These are phyloP conservation scores for Stephanodiscus triporus DNA, from an alignment of 108 stramenopile species.

Conservation along the genomic window DNA sequence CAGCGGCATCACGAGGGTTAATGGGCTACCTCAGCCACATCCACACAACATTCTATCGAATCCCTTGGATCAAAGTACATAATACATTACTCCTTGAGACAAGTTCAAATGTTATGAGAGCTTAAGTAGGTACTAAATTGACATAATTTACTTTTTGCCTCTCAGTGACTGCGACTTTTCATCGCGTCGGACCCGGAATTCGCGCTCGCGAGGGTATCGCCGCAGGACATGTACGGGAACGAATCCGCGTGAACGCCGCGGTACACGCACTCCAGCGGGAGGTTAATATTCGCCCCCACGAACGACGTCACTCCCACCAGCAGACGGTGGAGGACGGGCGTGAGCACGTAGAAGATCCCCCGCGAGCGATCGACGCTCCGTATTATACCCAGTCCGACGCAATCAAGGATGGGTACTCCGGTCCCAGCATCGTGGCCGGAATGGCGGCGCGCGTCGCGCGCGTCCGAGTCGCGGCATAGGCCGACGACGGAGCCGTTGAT, in stretches of 20 bases:
- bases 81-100: too few species aligned
- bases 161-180: background rate
- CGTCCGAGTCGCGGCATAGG: conserved; percentile 51
- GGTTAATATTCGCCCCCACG: conserved; percentile 55
- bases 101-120: too few species aligned
- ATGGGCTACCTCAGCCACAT: too few species aligned
- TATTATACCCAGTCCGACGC: conserved; percentile 78
- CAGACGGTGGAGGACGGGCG: conserved; percentile 58
- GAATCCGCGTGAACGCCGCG: conserved; percentile 77
- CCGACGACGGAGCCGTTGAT: conserved; percentile 79
- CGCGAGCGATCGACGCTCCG: conserved; percentile 70
- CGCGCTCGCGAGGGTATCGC: conserved; percentile 18
- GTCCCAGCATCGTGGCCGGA: conserved; percentile 17
- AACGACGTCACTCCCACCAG: conserved; percentile 46
- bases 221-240: conserved; percentile 60
- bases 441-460: conserved; percentile 1
- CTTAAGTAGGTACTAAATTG: too few species aligned
- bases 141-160: conserved; percentile 2
- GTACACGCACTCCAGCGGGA: conserved; percentile 68
- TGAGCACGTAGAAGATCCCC: conserved; percentile 68
- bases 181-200: conserved; percentile 41
- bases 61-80: too few species aligned
- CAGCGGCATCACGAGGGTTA: too few species aligned
- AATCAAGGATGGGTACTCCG: conserved; percentile 38
- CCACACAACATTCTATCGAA: too few species aligned